A percentile compares a stretch with the other conserved stretches of the same genome.
Evolutionary conservation across 257 asterid genomes (phyloP).

Genomic region (Solanum tarapatanum): DNA sequence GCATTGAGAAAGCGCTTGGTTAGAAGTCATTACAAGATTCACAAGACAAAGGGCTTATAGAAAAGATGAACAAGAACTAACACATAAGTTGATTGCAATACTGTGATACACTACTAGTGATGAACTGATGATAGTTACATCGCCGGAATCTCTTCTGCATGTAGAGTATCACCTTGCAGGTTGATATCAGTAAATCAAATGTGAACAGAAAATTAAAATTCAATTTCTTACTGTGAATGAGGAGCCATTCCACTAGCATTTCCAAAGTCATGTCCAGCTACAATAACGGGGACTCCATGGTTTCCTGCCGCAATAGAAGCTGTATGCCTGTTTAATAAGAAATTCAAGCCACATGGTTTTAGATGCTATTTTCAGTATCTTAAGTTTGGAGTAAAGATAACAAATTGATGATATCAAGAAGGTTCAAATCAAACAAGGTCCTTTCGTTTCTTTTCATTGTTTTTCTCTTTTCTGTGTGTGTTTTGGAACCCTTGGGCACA

Average conservation of each 20-base stretch:
- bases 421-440: neutral
- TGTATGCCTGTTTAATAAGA: constrained; percentile 58
- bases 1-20: neutral
- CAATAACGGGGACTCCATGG: constrained; percentile 84
- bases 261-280: constrained; percentile 84
- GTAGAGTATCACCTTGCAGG: neutral
- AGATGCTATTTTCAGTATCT: neutral
- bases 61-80: neutral
- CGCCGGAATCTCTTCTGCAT: neutral
- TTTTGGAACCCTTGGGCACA: neutral
- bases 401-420: neutral
- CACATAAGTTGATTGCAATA: neutral
- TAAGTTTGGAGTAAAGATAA: neutral
- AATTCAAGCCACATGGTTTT: neutral
- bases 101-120: neutral
- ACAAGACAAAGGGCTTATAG: neutral
- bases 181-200: neutral
- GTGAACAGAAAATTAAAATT: neutral
- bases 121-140: neutral
- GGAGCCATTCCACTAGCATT: constrained; percentile 99
- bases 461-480: neutral
- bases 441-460: neutral
- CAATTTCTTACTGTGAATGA: constrained; percentile 77
- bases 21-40: neutral
- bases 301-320: constrained; percentile 95